Percentiles rank a stretch among this genome's conserved stretches.
Conservation (phyloP, 2,329 filamentous ascomycete species). For the Madurella fahalii region DNA sequence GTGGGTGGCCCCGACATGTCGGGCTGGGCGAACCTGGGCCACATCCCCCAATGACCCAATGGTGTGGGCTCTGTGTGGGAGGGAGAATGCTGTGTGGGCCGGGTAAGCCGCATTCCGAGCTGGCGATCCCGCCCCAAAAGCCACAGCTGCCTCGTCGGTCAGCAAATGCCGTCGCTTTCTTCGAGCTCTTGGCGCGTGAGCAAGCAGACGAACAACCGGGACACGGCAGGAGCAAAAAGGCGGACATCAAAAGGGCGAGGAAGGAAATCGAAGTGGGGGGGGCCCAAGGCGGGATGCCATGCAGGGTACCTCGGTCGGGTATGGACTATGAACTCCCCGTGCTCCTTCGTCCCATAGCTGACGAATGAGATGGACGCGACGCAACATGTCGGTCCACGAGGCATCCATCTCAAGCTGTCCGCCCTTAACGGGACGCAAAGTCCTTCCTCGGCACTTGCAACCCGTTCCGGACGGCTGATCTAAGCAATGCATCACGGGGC, state of each 20-base stretch:
- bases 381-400: no score
- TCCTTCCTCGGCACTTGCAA: no score
- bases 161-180: background rate
- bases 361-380: no score
- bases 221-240: background rate
- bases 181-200: background rate
- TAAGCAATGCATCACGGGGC: no score
- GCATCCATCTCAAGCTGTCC: no score
- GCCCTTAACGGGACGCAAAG: no score
- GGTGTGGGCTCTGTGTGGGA: constrained; percentile 2
- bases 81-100: constrained; percentile 9
- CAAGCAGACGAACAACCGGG: background rate
- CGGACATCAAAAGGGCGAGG: background rate
- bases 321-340: no score
- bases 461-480: no score
- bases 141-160: background rate
- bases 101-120: constrained; percentile 8
- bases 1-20: background rate
- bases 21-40: constrained; percentile 1
- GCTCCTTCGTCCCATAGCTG: no score
- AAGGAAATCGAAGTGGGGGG: background rate
- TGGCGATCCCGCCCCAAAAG: background rate
- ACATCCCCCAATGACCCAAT: constrained; percentile 5
- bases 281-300: background rate
- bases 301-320: no score